Conservation (phyloP, 768 basidiomycete genomes). For the Lentinula sp. region DNA sequence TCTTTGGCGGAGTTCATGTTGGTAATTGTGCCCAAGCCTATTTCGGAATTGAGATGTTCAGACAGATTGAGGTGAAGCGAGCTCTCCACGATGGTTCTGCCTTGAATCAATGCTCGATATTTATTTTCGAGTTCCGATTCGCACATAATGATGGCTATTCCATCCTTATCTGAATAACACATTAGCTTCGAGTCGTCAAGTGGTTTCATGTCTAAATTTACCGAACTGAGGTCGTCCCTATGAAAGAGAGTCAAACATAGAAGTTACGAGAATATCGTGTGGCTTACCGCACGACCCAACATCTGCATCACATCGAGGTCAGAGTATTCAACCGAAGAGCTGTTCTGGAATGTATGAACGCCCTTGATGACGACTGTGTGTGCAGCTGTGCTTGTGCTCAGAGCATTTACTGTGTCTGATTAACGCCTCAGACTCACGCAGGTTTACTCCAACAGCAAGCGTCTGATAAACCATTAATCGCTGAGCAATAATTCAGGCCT, state of each 20-base stretch:
- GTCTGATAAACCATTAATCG: constrained; percentile 45
- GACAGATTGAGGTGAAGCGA: constrained; percentile 75
- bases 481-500: not conserved
- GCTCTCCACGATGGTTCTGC: constrained; percentile 78
- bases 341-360: constrained; percentile 73
- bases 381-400: constrained; percentile 51
- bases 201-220: constrained; percentile 16
- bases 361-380: constrained; percentile 93
- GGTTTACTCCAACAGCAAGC: constrained; percentile 92
- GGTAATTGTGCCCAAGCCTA: constrained; percentile 80
- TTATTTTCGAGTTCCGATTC: constrained; percentile 66
- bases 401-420: not conserved
- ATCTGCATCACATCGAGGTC: constrained; percentile 95
- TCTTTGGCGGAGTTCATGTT: constrained; percentile 60
- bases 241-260: not conserved
- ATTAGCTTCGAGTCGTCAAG: not conserved
- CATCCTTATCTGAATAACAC: constrained; percentile 59
- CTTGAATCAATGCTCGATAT: constrained; percentile 63
- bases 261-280: not conserved
- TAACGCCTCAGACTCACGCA: constrained; percentile 49
- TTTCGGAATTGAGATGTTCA: constrained; percentile 94
- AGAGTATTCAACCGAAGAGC: constrained; percentile 70
- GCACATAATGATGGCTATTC: constrained; percentile 79
- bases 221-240: constrained; percentile 92
- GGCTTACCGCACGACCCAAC: constrained; percentile 84